Evolutionary conservation across 2,329 filamentous ascomycete genomes (phyloP).

Genomic region (Fusarium marasasianum): DNA sequence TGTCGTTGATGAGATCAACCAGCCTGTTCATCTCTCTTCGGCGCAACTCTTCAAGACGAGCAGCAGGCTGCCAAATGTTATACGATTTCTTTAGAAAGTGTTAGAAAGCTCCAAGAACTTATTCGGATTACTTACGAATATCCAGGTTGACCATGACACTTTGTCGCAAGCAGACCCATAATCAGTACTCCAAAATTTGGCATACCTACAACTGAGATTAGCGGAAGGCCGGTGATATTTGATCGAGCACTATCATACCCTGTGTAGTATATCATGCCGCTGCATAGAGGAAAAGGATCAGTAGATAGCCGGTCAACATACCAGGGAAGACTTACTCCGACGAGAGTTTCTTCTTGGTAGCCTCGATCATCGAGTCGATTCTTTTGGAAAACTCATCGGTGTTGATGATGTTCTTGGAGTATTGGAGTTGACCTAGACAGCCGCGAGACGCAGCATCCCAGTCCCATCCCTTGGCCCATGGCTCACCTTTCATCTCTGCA

Average conservation of each 20-base stretch:
- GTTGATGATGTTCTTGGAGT: not conserved
- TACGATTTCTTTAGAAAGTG: not conserved
- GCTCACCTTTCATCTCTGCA: not conserved
- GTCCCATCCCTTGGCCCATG: constrained; percentile 1
- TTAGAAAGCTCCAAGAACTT: accelerated
- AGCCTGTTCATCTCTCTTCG: constrained; percentile 4
- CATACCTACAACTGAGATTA: not conserved
- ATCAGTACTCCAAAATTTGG: constrained; percentile 15
- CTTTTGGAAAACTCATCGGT: not conserved
- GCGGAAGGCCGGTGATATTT: not conserved
- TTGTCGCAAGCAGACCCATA: not conserved
- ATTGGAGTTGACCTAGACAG: not conserved
- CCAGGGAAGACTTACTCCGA: not conserved
- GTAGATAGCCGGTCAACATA: not conserved
- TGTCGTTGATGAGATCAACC: constrained; percentile 7
- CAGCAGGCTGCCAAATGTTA: not conserved
- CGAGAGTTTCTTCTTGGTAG: not conserved
- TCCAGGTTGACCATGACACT: constrained; percentile 7
- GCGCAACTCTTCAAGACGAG: not conserved
- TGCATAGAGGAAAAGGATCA: accelerated
- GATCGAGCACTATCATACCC: not conserved
- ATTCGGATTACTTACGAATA: not conserved
- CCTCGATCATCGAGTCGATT: not conserved
- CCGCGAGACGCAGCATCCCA: not conserved
- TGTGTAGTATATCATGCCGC: constrained; percentile 17